A percentile compares a stretch with the other conserved stretches of the same genome.
phyloP scores from a whole-genome alignment of 306 rosid genomes.

The Rosa lucieae region DNA sequence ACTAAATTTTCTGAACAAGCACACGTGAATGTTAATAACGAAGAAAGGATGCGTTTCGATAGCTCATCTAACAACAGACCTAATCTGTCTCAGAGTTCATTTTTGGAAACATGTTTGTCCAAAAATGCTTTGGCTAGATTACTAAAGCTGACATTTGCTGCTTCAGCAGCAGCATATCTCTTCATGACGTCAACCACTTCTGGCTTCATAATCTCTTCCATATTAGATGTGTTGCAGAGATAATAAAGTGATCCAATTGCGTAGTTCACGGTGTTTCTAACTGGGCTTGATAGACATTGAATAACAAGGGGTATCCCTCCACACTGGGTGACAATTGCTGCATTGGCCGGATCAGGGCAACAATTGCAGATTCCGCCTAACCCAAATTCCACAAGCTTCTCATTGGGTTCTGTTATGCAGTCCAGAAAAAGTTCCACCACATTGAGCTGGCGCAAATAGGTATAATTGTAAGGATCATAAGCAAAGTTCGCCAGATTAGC shows the following conservation, averaged over 20 bases:
- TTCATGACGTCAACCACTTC: slow-evolving; percentile 73
- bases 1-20: neutral
- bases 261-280: slow-evolving; percentile 79
- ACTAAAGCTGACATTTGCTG: slow-evolving; percentile 67
- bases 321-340: slow-evolving; percentile 47
- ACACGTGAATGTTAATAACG: neutral
- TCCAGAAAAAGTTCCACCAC: slow-evolving; percentile 86
- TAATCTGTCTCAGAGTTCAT: slow-evolving; percentile 13
- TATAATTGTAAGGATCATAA: slow-evolving; percentile 86
- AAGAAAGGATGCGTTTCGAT: neutral
- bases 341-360: slow-evolving; percentile 68
- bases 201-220: slow-evolving; percentile 70
- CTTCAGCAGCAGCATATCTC: slow-evolving; percentile 79
- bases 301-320: slow-evolving; percentile 74
- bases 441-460: slow-evolving; percentile 82
- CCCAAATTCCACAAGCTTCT: slow-evolving; percentile 88
- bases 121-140: slow-evolving; percentile 81
- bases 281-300: slow-evolving; percentile 88
- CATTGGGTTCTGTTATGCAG: slow-evolving; percentile 86
- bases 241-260: slow-evolving; percentile 80
- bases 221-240: slow-evolving; percentile 58
- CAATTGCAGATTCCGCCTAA: slow-evolving; percentile 88
- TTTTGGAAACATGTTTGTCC: slow-evolving; percentile 53
- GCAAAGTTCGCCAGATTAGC: slow-evolving; percentile 92
- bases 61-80: slow-evolving; percentile 2